These are phyloP conservation scores for Phragmites australis DNA, from an alignment of 176 grass and related monocot genomes.

Conservation along the genomic window DNA sequence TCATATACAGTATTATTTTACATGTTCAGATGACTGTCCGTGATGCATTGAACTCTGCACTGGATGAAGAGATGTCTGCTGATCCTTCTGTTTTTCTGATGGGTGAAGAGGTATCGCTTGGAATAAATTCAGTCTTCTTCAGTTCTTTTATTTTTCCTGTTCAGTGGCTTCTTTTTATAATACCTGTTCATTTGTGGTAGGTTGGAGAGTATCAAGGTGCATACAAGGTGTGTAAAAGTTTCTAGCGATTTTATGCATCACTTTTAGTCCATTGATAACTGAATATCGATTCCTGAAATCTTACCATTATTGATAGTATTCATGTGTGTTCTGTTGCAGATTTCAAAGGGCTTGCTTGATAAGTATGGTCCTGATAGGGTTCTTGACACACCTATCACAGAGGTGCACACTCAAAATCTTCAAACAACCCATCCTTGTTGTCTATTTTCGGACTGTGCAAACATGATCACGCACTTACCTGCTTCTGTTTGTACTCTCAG, in stretches of 20 bases:
- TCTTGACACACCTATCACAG: constrained; percentile 98
- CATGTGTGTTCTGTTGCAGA: constrained; percentile 51
- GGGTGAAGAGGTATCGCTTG: constrained; percentile 86
- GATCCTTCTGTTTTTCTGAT: constrained; percentile 96
- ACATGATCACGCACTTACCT: constrained; percentile 24
- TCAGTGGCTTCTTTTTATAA: constrained; percentile 6
- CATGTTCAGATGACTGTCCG: constrained; percentile 79
- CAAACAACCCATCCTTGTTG: constrained; percentile 6
- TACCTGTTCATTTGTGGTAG: constrained; percentile 47
- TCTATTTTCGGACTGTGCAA: neutral
- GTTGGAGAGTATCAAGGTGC: constrained; percentile 99
- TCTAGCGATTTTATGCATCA: neutral
- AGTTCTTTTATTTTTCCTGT: neutral
- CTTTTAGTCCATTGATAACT: neutral
- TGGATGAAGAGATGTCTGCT: constrained; percentile 98
- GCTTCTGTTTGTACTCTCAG: constrained; percentile 47
- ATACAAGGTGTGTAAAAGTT: constrained; percentile 68
- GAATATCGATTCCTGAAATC: neutral
- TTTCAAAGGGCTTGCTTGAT: constrained; percentile 93
- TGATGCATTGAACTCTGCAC: constrained; percentile 89
- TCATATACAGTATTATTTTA: constrained; percentile 32
- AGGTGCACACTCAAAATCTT: constrained; percentile 51
- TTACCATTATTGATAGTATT: constrained; percentile 30
- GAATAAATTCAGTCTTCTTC: neutral
- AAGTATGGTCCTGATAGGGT: constrained; percentile 98